These are phyloP conservation scores for Tylopilus sp. DNA, from an alignment of 1,284 basidiomycete genomes.

Conservation along the genomic window DNA sequence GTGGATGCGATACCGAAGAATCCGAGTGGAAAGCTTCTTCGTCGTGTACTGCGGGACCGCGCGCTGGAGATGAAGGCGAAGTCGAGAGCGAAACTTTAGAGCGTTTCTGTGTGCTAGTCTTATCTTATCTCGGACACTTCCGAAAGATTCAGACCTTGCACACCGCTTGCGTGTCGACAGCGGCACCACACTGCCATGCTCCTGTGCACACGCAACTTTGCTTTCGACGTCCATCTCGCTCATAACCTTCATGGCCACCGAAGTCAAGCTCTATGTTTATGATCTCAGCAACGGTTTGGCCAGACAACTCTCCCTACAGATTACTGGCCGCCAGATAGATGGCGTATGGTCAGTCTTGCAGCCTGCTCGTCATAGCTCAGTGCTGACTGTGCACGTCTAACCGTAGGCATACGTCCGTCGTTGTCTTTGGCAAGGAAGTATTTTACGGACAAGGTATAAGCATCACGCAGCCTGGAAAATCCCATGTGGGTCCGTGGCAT, in stretches of 20 bases:
- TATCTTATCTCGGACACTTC: slow-evolving; percentile 7
- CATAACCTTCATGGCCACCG: slow-evolving; percentile 20
- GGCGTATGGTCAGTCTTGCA: slow-evolving; percentile 69
- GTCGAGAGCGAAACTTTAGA: slow-evolving; percentile 25
- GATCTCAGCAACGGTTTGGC: slow-evolving; percentile 88
- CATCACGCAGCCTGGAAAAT: slow-evolving; percentile 63
- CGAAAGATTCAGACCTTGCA: not conserved
- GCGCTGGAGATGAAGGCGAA: slow-evolving; percentile 36
- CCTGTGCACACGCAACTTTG: not conserved
- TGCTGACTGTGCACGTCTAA: slow-evolving; percentile 14
- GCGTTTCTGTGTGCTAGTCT: not conserved
- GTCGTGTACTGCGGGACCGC: slow-evolving; percentile 52
- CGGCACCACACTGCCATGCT: slow-evolving; percentile 4
- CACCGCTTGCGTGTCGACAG: slow-evolving; percentile 12
- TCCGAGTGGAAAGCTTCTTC: slow-evolving; percentile 56
- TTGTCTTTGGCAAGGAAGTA: slow-evolving; percentile 80
- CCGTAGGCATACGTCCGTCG: slow-evolving; percentile 83
- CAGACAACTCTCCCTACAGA: slow-evolving; percentile 65
- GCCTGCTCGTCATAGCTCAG: not conserved
- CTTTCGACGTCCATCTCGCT: not conserved
- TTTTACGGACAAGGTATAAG: slow-evolving; percentile 88
- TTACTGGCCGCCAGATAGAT: slow-evolving; percentile 84
- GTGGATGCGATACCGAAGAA: slow-evolving; percentile 55
- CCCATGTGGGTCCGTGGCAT: slow-evolving; percentile 57
- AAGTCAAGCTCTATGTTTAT: slow-evolving; percentile 82